Evolutionary conservation across 1,284 basidiomycete species (phyloP).

Genomic region (Gomphus bonarii): DNA sequence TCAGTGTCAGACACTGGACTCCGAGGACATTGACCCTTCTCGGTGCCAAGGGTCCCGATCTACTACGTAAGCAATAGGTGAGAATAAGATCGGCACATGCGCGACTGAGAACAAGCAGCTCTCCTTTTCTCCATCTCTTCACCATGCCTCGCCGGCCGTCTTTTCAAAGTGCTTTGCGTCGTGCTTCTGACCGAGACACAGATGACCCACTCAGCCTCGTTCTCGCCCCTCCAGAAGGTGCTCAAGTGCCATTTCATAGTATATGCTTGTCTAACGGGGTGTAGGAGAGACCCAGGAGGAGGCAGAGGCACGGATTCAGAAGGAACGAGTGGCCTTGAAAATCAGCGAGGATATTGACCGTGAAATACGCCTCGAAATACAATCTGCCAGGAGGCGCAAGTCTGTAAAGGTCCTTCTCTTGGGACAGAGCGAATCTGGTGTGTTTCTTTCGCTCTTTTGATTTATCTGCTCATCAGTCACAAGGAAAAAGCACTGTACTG

Average conservation of each 20-base stretch:
- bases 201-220: neutral
- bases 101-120: neutral
- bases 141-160: neutral
- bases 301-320: slow-evolving; percentile 27
- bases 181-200: neutral
- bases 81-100: neutral
- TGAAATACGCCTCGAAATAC: slow-evolving; percentile 37
- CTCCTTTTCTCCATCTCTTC: neutral
- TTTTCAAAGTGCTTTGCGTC: neutral
- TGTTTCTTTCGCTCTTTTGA: no score
- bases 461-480: slow-evolving; percentile 62
- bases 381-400: slow-evolving; percentile 40
- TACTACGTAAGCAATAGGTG: neutral
- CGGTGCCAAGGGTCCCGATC: neutral
- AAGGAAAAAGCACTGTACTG: slow-evolving; percentile 59
- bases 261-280: neutral
- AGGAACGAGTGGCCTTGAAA: slow-evolving; percentile 33
- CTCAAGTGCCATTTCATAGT: neutral
- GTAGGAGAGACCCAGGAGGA: slow-evolving; percentile 34
- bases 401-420: slow-evolving; percentile 54
- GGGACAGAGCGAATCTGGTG: slow-evolving; percentile 30
- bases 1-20: no score
- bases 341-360: slow-evolving; percentile 44
- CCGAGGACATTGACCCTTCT: no score
- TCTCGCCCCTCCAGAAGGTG: neutral